These are phyloP conservation scores for Dacryopinax primogenitus DNA, from an alignment of 768 basidiomycete species.

Conservation along the genomic window DNA sequence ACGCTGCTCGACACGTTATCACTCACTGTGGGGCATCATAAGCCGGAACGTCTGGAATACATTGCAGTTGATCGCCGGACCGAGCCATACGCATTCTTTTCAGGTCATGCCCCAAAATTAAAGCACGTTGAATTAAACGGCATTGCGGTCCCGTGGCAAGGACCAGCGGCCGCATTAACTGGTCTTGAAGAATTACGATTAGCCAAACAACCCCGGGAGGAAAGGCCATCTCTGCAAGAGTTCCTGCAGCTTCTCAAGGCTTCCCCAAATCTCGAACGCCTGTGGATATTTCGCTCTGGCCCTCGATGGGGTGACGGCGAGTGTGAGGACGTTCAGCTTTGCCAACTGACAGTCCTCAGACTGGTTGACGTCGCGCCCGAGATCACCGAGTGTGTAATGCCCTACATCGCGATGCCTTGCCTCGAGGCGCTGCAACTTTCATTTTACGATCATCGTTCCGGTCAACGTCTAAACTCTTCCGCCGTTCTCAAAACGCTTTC, in stretches of 20 bases:
- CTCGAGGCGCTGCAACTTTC: constrained; percentile 1
- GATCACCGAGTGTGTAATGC: background rate
- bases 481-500: background rate
- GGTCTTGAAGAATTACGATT: constrained; percentile 3
- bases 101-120: background rate
- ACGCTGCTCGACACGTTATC: background rate
- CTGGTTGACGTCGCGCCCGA: background rate
- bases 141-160: background rate
- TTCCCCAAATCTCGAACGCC: background rate
- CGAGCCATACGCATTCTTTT: background rate
- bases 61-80: background rate
- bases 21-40: background rate
- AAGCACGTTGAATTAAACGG: background rate
- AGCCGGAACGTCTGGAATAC: background rate
- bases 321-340: background rate
- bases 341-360: background rate
- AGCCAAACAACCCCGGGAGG: background rate
- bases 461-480: background rate
- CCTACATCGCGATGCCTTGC: background rate
- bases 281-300: background rate
- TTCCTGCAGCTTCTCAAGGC: background rate
- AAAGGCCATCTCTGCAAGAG: background rate
- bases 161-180: background rate
- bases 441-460: background rate
- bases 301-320: background rate